Conservation (phyloP, 139 green algal genomes). For the Picochlorum sp. region DNA sequence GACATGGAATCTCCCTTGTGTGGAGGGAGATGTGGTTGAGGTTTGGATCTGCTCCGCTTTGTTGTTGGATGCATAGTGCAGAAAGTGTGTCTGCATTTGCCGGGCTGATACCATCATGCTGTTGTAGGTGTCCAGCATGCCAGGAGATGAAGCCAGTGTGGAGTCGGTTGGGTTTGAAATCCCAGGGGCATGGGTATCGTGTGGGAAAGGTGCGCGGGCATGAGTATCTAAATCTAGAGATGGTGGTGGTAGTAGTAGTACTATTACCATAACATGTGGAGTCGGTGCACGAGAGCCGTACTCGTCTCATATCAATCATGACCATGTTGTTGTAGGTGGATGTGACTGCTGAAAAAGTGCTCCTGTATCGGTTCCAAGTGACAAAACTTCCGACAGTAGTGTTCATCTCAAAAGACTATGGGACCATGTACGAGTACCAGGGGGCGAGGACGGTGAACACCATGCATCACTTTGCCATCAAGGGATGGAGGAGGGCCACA, state of each 20-base stretch:
- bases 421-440: conserved; percentile 11
- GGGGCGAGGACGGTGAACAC: conserved; percentile 10
- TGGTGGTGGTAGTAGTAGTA: too few relatives aligned
- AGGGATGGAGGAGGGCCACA: conserved; percentile 4
- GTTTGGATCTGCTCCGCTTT: neutral
- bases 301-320: too few relatives aligned
- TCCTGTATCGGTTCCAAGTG: conserved; percentile 21
- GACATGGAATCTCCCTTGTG: neutral
- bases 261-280: too few relatives aligned
- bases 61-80: neutral
- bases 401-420: conserved; percentile 11
- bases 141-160: conserved; percentile 15
- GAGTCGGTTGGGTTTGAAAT: conserved; percentile 1
- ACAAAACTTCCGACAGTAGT: conserved; percentile 14
- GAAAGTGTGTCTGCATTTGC: neutral
- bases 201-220: conserved; percentile 3
- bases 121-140: conserved; percentile 18
- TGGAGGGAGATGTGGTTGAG: neutral
- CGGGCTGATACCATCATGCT: neutral
- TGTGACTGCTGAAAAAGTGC: conserved; percentile 5
- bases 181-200: conserved; percentile 2
- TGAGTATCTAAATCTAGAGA: too few relatives aligned
- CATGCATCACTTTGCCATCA: conserved; percentile 16
- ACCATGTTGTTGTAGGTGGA: conserved; percentile 13
- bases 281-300: too few relatives aligned